Conservation (phyloP, 2,329 filamentous ascomycete species). For the Boeremia exigua region DNA sequence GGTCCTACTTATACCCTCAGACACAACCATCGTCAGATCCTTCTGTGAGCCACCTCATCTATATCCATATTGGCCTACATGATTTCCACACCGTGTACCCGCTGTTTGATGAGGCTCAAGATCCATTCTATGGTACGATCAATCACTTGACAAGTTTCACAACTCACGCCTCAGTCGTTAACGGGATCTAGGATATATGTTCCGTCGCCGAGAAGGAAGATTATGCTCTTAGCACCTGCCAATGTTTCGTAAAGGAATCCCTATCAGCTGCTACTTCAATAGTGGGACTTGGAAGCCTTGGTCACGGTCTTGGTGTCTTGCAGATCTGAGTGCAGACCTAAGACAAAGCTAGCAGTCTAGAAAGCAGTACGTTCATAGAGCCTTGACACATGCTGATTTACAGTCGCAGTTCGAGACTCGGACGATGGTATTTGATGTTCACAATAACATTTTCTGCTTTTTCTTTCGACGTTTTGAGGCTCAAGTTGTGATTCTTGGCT, state of each 20-base stretch:
- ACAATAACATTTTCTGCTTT: no score
- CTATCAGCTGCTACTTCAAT: background rate
- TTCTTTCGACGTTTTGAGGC: background rate
- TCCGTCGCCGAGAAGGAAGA: slow-evolving; percentile 7
- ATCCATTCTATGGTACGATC: no score
- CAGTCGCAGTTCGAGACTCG: no score
- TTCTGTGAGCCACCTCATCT: slow-evolving; percentile 3
- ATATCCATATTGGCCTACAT: slow-evolving; percentile 1
- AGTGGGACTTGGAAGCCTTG: slow-evolving; percentile 14
- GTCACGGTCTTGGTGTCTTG: slow-evolving; percentile 1
- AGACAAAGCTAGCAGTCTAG: background rate
- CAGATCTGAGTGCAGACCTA: background rate
- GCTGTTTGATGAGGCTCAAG: background rate
- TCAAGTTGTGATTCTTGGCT: slow-evolving; percentile 5
- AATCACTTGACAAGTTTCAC: background rate
- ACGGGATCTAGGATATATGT: slow-evolving; percentile 7
- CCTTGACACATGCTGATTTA: no score
- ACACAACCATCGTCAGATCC: background rate
- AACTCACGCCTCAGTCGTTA: background rate
- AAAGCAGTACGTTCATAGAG: background rate
- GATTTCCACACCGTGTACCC: slow-evolving; percentile 1
- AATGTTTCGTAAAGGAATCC: slow-evolving; percentile 1
- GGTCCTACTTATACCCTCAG: slow-evolving; percentile 5
- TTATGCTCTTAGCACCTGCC: slow-evolving; percentile 1
- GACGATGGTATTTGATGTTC: no score